A percentile compares a stretch with the other conserved stretches of the same genome.
phyloP scores from a whole-genome alignment of 805 yeast genomes.

The Candida oleophila region DNA sequence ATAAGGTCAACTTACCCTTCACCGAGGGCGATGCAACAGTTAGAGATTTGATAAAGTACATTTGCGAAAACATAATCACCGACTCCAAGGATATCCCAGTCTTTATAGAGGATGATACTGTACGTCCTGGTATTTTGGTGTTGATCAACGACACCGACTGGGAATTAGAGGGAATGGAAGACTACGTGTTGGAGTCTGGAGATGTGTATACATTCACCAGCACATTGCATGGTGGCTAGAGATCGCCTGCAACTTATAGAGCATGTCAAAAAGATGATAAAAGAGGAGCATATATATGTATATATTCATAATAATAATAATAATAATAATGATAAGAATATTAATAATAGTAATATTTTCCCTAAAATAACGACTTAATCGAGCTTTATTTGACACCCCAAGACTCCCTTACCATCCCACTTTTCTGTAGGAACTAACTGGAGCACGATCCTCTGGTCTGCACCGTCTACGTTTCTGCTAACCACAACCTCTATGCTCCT shows the following conservation, averaged over 20 bases:
- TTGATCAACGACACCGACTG: conserved; percentile 93
- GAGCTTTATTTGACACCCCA: conserved; percentile 57
- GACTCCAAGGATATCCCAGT: conserved; percentile 66
- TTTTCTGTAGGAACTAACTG: conserved; percentile 43
- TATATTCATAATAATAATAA: too few relatives aligned
- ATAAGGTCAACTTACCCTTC: conserved; percentile 45
- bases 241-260: neutral
- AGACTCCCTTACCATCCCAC: conserved; percentile 69
- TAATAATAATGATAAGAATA: neutral
- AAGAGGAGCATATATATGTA: neutral
- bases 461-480: conserved; percentile 21
- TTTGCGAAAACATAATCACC: conserved; percentile 53
- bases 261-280: too few relatives aligned
- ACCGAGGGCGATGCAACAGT: conserved; percentile 42
- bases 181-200: conserved; percentile 68
- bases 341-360: too few relatives aligned
- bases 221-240: conserved; percentile 89
- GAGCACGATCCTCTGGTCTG: conserved; percentile 13
- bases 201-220: conserved; percentile 87
- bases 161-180: conserved; percentile 91
- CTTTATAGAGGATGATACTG: conserved; percentile 76
- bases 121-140: conserved; percentile 91
- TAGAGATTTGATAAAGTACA: conserved; percentile 55
- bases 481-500: conserved; percentile 24
- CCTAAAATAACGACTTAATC: conserved; percentile 1